Conservation (phyloP, 306 rosid species). For the Ormosia emarginata region DNA sequence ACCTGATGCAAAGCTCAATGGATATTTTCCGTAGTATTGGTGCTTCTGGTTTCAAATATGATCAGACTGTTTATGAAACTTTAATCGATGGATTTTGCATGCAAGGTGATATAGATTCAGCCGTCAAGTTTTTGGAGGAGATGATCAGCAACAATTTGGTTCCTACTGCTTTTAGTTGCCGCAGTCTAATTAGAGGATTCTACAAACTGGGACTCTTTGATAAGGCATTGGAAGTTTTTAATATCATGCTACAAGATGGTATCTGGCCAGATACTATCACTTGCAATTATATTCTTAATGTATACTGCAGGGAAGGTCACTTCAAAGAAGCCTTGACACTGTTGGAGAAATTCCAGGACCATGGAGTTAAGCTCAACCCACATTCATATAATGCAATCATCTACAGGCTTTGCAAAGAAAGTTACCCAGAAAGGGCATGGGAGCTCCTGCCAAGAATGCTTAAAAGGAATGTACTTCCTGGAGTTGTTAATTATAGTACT, state of each 20-base stretch:
- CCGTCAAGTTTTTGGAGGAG: constrained; percentile 40
- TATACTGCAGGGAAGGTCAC: constrained; percentile 40
- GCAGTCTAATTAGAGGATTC: constrained; percentile 40
- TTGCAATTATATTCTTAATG: constrained; percentile 54
- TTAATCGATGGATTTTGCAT: constrained; percentile 48
- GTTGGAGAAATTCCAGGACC: constrained; percentile 41
- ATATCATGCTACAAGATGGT: constrained; percentile 38
- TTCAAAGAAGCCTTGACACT: constrained; percentile 47
- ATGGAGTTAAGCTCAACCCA: constrained; percentile 43
- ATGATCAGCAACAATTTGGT: constrained; percentile 40
- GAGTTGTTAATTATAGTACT: constrained; percentile 46
- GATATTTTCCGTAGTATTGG: constrained; percentile 27
- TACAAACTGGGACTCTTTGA: constrained; percentile 38
- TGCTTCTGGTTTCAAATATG: constrained; percentile 40
- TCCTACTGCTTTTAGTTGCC: constrained; percentile 33
- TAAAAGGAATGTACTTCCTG: constrained; percentile 53
- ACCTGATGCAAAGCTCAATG: constrained; percentile 27
- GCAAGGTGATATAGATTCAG: constrained; percentile 46
- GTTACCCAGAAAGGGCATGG: constrained; percentile 44
- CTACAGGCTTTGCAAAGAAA: constrained; percentile 43
- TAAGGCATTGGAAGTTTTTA: constrained; percentile 37
- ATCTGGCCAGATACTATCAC: constrained; percentile 40
- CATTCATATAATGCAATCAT: constrained; percentile 52
- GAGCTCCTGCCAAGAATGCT: constrained; percentile 63
- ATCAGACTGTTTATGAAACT: constrained; percentile 43